Evolutionary conservation across 352 stramenopile genomes (phyloP).

Genomic region (Globisporangium carolinianum): DNA sequence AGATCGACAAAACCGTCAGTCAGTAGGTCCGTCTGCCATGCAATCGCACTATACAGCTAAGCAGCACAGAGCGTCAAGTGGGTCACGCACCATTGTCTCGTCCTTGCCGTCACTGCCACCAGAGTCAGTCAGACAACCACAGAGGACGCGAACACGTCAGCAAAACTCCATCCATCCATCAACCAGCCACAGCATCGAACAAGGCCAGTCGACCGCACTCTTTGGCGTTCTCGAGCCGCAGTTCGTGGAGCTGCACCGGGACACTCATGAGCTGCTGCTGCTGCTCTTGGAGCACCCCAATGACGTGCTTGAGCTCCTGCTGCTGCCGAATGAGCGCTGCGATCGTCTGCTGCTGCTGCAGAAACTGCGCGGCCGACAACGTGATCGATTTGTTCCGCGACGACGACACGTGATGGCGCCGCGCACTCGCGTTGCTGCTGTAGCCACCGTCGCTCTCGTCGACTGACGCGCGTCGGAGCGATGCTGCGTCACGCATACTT

Average conservation of each 20-base stretch:
- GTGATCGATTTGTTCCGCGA: constrained; percentile 50
- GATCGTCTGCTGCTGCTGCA: constrained; percentile 81
- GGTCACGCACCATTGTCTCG: constrained; percentile 49
- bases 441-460: background rate
- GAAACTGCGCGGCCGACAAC: constrained; percentile 63
- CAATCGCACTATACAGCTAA: no score
- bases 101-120: constrained; percentile 32
- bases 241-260: constrained; percentile 54
- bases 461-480: background rate
- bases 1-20: no score
- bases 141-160: constrained; percentile 7
- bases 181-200: constrained; percentile 1
- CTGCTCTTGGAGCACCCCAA: constrained; percentile 66
- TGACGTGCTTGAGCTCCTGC: constrained; percentile 79
- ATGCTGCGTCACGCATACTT: no score
- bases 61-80: no score
- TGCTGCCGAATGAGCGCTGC: constrained; percentile 74
- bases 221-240: constrained; percentile 45
- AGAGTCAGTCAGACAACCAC: constrained; percentile 1
- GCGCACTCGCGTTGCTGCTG: constrained; percentile 1
- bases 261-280: constrained; percentile 72
- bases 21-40: no score
- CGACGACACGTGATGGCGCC: constrained; percentile 4
- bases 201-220: constrained; percentile 19
- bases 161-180: background rate